These are phyloP conservation scores for Sclerospora graminicola DNA, from an alignment of 352 stramenopile species.

Conservation along the genomic window DNA sequence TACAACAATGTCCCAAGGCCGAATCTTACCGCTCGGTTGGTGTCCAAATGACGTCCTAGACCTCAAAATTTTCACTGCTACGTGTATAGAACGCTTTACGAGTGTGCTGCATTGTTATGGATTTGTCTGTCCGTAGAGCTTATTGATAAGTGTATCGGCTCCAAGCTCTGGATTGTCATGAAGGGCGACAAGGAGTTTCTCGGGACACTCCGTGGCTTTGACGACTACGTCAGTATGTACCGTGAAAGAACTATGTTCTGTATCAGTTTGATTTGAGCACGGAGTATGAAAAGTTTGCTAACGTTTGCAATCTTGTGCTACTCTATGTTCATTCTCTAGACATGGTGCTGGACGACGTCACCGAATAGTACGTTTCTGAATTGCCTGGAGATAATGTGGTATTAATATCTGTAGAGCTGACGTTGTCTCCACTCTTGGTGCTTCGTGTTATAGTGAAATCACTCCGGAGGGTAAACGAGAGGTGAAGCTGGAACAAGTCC, in stretches of 20 bases:
- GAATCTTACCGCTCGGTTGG: slow-evolving; percentile 72
- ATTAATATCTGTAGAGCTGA: too few relatives aligned
- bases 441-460: slow-evolving; percentile 46
- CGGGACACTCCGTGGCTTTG: slow-evolving; percentile 91
- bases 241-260: too few relatives aligned
- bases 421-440: neutral
- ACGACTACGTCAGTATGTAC: slow-evolving; percentile 94
- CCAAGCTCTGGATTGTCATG: slow-evolving; percentile 98
- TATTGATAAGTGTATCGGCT: slow-evolving; percentile 99
- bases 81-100: neutral
- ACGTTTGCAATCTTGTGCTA: neutral
- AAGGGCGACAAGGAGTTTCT: slow-evolving; percentile 95
- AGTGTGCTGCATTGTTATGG: neutral
- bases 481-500: slow-evolving; percentile 89
- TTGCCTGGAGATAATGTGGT: too few relatives aligned
- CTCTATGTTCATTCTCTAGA: slow-evolving; percentile 25
- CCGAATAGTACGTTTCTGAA: slow-evolving; percentile 75
- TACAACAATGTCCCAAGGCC: slow-evolving; percentile 51
- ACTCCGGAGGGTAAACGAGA: slow-evolving; percentile 81
- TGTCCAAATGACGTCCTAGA: neutral
- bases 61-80: too few relatives aligned
- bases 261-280: too few relatives aligned
- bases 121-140: slow-evolving; percentile 64
- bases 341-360: slow-evolving; percentile 93
- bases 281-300: neutral